phyloP scores from a whole-genome alignment of 1,284 basidiomycete species.

The Ceratobasidium sp. region DNA sequence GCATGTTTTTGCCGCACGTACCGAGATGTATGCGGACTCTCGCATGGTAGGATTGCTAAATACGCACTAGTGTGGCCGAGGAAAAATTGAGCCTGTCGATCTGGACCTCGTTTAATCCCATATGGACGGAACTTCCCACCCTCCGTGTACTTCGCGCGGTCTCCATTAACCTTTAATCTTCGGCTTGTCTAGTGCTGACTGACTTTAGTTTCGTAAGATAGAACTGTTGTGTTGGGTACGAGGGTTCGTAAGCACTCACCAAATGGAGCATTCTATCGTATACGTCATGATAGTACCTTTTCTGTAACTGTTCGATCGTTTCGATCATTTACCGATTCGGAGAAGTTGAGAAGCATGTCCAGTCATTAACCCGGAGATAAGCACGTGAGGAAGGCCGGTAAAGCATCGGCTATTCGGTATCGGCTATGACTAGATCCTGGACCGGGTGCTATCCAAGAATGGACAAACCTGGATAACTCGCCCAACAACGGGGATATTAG shows the following conservation, averaged over 20 bases:
- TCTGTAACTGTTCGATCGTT: neutral
- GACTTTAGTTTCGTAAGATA: neutral
- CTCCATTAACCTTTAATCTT: neutral
- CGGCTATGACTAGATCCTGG: neutral
- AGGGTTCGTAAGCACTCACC: neutral
- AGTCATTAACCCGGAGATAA: neutral
- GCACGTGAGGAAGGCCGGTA: slow-evolving; percentile 15
- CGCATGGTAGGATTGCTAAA: neutral
- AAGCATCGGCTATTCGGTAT: slow-evolving; percentile 14
- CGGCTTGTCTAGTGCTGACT: neutral
- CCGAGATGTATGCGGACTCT: neutral
- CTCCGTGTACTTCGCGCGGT: neutral
- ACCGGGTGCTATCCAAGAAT: neutral
- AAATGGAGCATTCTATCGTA: too few species aligned
- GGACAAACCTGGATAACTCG: neutral
- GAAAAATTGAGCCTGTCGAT: neutral
- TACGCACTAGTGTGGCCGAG: neutral
- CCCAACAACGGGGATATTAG: slow-evolving; percentile 6
- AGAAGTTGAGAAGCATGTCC: slow-evolving; percentile 3
- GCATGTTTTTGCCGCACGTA: neutral
- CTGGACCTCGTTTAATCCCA: neutral
- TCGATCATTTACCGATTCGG: slow-evolving; percentile 14
- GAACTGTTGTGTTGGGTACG: neutral
- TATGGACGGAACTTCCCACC: slow-evolving; percentile 10
- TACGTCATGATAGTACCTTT: slow-evolving; percentile 7